Base-by-base conservation (phyloP, 2,329 filamentous ascomycete species). In the Calonectria leucothoes region DNA sequence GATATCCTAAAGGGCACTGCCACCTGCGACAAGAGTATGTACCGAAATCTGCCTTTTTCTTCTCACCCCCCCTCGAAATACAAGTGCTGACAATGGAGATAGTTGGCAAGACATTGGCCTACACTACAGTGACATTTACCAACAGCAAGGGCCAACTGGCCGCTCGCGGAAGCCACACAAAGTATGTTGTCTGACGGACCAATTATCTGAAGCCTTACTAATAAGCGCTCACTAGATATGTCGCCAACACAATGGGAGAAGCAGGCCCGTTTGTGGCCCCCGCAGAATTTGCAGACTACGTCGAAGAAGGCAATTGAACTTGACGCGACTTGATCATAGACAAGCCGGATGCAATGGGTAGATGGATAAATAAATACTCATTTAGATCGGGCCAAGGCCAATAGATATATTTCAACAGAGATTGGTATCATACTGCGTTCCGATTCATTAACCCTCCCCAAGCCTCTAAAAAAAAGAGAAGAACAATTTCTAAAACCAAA, bases 91-190 rank as follows among this genome's bases (percentile, higher is more conserved):
- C 64, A 12, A 12, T 27, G 15, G 10, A n/a, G 23, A 15, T 35
- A 92, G 91, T 93, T 76, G 91, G 91, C n/a, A 91, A 89, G 75
- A 93, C 89, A 0, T 82, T 93, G 6, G 92, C 91, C 7, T 93
- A 88, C 76, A 93, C 92, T 0, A 89, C 87, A 0, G 85, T 93
- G 20, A 87, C 88, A 0, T 93, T 93, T 75, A 88, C 83, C 66
- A 92, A 93, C 74, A 83, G 83, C 65, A 88, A 91, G 73, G 91
- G 91, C 7, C 87, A 93, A 52, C 80, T 93, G 5, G 89, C 90
- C 14, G 91, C 91, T 0, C 84, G 91, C 59, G 91, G 91, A 52
- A 93, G 91, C 75, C 91, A 93, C 79, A 93, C 91, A 17, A 93
- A 93, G 91, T 92, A 78, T 81, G 87, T 75, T 39, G 87, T 75